Evolutionary conservation across 2,329 filamentous ascomycete species (phyloP), one percentile per base, ranked within the genome.

Genomic region (Colletotrichum filicis): DNA sequence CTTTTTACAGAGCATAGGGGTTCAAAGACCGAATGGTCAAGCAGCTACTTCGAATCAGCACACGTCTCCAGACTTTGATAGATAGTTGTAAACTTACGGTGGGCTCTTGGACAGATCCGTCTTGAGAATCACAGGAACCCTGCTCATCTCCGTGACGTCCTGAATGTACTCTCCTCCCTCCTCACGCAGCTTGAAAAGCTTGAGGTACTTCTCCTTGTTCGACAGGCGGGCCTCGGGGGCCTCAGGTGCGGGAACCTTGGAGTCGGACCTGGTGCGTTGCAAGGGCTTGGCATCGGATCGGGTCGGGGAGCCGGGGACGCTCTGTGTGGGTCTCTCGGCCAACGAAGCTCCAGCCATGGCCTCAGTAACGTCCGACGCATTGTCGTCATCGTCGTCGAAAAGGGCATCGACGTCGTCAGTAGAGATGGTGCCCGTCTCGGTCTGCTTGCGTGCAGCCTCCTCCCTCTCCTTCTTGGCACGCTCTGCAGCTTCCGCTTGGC

Each of bases 101-200:
- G 97, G 97, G 87, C 96, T 98, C 94, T 99, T 99, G 86, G 89
- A 94, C 79, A 99, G 90, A 86, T 99, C 97, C 76, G 97, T 98
- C 92, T 98, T 98, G 80, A 99, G 86, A 82, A 99, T 97, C 77
- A 99, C 94, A n/a, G 97, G 97, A 74, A 99, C 94, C 77, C 96
- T 90, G 56, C 95, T 96, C 95, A 99, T 98, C 88, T 99, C 97
- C 71, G 92, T 95, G 76, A 99, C 95, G 83, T 99, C 97, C 85
- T 99, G 97, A 80, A 99, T 98, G 86, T 97, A 97, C 78, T 98
- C 94, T 76, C 96, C 96, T 77, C 94, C 93, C 84, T 97, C 94
- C 83, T 99, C 96, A 65, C 97, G 90, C 77, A 99, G 88, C 78
- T 92, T 92, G 87, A 98, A 98, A 76, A 97, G 87, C 81, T 92